These are phyloP conservation scores for Cryptococcus jaspeensis DNA, from an alignment of 1,284 basidiomycete species.

Conservation along the genomic window DNA sequence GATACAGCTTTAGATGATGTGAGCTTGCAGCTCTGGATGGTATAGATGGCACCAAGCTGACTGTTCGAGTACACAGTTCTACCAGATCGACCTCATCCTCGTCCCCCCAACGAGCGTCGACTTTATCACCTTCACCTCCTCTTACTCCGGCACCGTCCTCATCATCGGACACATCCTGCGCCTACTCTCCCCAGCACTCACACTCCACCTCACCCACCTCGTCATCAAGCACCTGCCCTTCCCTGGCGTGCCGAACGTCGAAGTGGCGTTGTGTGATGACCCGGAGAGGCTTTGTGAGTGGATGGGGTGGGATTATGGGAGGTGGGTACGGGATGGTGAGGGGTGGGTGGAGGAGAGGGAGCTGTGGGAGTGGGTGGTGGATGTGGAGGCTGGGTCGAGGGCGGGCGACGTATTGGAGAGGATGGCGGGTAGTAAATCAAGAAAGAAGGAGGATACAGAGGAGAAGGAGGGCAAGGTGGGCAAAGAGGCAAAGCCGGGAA, in stretches of 20 bases:
- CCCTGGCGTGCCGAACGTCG: constrained; percentile 20
- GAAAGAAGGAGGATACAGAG: background rate
- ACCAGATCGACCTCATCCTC: constrained; percentile 37
- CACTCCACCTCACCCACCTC: constrained; percentile 20
- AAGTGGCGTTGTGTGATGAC: constrained; percentile 25
- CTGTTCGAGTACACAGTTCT: constrained; percentile 22
- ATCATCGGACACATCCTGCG: constrained; percentile 17
- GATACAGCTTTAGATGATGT: constrained; percentile 7
- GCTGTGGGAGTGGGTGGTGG: constrained; percentile 28
- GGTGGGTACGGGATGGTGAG: constrained; percentile 10
- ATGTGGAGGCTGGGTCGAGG: constrained; percentile 8
- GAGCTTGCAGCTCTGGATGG: no score
- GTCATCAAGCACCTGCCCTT: constrained; percentile 27
- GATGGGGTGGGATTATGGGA: constrained; percentile 29
- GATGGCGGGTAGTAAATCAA: background rate
- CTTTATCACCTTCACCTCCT: constrained; percentile 19
- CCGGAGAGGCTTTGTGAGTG: constrained; percentile 27
- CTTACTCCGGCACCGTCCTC: constrained; percentile 20
- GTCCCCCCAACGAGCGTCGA: constrained; percentile 12
- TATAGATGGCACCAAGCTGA: background rate
- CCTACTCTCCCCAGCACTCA: constrained; percentile 10
- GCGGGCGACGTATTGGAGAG: constrained; percentile 4
- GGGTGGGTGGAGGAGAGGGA: constrained; percentile 19
- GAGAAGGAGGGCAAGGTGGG: background rate
- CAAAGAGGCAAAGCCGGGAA: background rate